phyloP scores from a whole-genome alignment of 768 basidiomycete species.

The Dioszegia crocea region DNA sequence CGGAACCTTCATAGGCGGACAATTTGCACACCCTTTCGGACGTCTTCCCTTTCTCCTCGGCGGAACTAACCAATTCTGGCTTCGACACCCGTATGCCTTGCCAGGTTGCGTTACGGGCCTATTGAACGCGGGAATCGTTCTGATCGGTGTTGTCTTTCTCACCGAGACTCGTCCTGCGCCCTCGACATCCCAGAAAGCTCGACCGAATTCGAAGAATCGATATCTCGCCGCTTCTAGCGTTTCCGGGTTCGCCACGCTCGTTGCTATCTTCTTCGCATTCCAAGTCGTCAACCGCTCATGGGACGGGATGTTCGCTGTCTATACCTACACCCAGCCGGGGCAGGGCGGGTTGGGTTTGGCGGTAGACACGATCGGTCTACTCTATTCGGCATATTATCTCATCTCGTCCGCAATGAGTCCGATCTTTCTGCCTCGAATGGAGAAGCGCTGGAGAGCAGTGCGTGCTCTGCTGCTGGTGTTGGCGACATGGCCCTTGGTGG shows the following conservation, averaged over 20 bases:
- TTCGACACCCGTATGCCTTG: no score
- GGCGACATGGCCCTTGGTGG: conserved; percentile 12
- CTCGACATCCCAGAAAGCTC: background rate
- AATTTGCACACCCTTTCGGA: conserved; percentile 31
- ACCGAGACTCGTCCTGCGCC: no score
- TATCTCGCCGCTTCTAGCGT: conserved; percentile 17
- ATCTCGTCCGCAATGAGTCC: conserved; percentile 25
- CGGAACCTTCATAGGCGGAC: conserved; percentile 33
- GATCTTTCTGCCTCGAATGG: conserved; percentile 21
- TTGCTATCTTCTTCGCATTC: conserved; percentile 16
- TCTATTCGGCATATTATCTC: conserved; percentile 15
- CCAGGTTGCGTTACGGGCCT: no score
- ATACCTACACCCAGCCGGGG: conserved; percentile 22
- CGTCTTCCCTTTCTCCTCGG: conserved; percentile 32
- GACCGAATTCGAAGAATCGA: conserved; percentile 1
- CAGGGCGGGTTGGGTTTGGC: conserved; percentile 37
- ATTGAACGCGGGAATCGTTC: no score
- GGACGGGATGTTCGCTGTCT: conserved; percentile 32
- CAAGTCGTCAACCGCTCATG: conserved; percentile 20
- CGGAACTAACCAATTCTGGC: conserved; percentile 20
- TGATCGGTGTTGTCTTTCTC: no score
- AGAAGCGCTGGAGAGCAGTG: conserved; percentile 15
- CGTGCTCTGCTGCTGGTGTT: conserved; percentile 10
- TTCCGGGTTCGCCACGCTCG: conserved; percentile 17
- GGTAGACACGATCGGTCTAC: conserved; percentile 25